Percentiles rank a stretch among this genome's conserved stretches.
Conservation (phyloP, 129 eudicot species). For the Mikania micrantha region DNA sequence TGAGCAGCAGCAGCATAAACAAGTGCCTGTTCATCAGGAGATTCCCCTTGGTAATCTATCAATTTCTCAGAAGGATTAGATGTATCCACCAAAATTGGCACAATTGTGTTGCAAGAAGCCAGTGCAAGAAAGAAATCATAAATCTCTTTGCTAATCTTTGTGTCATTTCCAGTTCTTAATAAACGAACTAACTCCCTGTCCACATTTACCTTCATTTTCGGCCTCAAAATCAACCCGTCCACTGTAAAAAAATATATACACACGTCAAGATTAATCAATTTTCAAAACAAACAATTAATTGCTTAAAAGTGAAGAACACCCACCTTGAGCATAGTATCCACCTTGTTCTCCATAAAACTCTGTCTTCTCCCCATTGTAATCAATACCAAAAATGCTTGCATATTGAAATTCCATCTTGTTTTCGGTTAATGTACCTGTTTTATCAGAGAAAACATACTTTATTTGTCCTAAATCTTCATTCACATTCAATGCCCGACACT, state of each 20-base stretch:
- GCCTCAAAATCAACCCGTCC: constrained; percentile 60
- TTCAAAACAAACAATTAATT: background rate
- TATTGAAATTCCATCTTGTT: constrained; percentile 96
- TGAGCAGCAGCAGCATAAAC: constrained; percentile 95
- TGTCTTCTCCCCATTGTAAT: constrained; percentile 43
- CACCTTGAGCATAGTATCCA: constrained; percentile 60
- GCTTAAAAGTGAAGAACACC: background rate
- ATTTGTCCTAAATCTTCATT: constrained; percentile 94
- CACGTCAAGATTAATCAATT: background rate
- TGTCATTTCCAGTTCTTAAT: constrained; percentile 34
- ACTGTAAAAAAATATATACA: constrained; percentile 27
- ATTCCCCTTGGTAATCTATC: constrained; percentile 89
- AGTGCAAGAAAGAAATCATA: constrained; percentile 74
- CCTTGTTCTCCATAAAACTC: constrained; percentile 38
- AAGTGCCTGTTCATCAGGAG: constrained; percentile 96
- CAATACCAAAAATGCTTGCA: constrained; percentile 81
- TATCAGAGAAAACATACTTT: constrained; percentile 87
- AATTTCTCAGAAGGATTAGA: constrained; percentile 49
- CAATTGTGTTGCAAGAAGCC: constrained; percentile 96
- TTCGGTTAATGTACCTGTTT: constrained; percentile 92
- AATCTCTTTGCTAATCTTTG: constrained; percentile 40
- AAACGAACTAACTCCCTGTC: constrained; percentile 52
- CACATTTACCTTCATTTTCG: constrained; percentile 70
- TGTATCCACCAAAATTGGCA: constrained; percentile 60
- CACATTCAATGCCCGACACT: constrained; percentile 89